Percentiles rank a stretch among this genome's conserved stretches.
Evolutionary conservation across 805 yeast genomes (phyloP).

Genomic region (Wickerhamomyces sydowiorum): DNA sequence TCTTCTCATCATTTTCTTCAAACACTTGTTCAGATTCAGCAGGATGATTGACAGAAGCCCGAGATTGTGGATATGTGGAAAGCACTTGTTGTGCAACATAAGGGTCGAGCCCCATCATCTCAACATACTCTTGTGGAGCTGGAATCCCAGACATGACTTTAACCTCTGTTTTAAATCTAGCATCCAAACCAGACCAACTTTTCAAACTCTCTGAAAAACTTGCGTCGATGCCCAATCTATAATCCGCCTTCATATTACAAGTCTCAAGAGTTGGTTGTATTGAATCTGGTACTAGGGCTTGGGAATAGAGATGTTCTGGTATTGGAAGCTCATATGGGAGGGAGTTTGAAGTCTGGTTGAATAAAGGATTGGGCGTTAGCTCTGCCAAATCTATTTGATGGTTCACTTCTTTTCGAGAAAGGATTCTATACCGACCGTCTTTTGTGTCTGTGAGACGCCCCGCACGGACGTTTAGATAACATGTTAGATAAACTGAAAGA

Average conservation of each 20-base stretch:
- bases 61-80: not conserved
- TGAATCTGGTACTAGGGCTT: too few species aligned
- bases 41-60: too few species aligned
- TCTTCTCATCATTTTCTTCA: too few species aligned
- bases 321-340: conserved; percentile 38
- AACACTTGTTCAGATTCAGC: too few species aligned
- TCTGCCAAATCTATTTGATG: conserved; percentile 2
- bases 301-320: not conserved
- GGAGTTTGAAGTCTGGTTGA: conserved; percentile 25
- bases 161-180: not conserved
- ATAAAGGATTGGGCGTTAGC: not conserved
- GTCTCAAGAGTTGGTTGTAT: conserved; percentile 46
- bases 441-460: not conserved
- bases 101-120: not conserved
- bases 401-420: too few species aligned
- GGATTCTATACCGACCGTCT: not conserved
- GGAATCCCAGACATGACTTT: conserved; percentile 2
- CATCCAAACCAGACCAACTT: not conserved
- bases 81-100: not conserved
- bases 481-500: conserved; percentile 20
- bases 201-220: conserved; percentile 17
- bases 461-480: not conserved
- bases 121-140: not conserved
- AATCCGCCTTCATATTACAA: conserved; percentile 48
- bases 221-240: conserved; percentile 29